A percentile compares a stretch with the other conserved stretches of the same genome.
phyloP scores from a whole-genome alignment of 139 green algal genomes.

The Pseudopediastrum boryanum region DNA sequence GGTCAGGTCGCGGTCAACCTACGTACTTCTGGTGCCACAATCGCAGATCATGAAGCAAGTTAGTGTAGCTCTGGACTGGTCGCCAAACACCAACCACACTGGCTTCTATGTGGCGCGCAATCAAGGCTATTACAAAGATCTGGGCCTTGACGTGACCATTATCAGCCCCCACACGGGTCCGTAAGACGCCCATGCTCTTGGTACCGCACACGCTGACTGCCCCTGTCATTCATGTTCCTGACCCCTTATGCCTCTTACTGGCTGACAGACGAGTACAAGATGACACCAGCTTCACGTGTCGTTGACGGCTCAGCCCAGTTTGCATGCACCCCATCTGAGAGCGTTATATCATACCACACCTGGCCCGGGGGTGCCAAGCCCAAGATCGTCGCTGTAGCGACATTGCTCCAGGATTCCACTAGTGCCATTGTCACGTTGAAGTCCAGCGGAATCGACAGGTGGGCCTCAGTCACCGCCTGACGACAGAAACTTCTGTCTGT shows the following conservation, averaged over 20 bases:
- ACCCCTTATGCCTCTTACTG: too few relatives aligned
- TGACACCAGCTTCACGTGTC: slow-evolving; percentile 62
- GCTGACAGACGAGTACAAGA: slow-evolving; percentile 70
- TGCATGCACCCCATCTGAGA: slow-evolving; percentile 64
- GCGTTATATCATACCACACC: slow-evolving; percentile 49
- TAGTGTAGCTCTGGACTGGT: slow-evolving; percentile 82
- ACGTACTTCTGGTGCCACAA: too few relatives aligned
- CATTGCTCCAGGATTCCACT: slow-evolving; percentile 61
- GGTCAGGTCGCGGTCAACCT: too few relatives aligned
- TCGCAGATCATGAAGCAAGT: slow-evolving; percentile 40
- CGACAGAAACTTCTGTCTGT: too few relatives aligned
- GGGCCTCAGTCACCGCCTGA: too few relatives aligned
- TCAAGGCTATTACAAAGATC: slow-evolving; percentile 57
- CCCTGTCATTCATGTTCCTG: too few relatives aligned
- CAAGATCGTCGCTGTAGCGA: slow-evolving; percentile 59
- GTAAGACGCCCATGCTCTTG: too few relatives aligned
- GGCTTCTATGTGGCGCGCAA: slow-evolving; percentile 56
- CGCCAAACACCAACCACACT: slow-evolving; percentile 83
- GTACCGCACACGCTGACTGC: too few relatives aligned
- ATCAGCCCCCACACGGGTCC: slow-evolving; percentile 59
- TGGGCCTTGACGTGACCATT: slow-evolving; percentile 54
- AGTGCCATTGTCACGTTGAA: slow-evolving; percentile 81
- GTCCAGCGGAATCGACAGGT: slow-evolving; percentile 49
- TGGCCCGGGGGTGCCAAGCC: slow-evolving; percentile 51
- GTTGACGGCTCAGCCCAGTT: slow-evolving; percentile 48